Percentiles rank a stretch among this genome's conserved stretches.
Evolutionary conservation across 106 monocot genomes (phyloP).

Genomic region (Allium fistulosum): DNA sequence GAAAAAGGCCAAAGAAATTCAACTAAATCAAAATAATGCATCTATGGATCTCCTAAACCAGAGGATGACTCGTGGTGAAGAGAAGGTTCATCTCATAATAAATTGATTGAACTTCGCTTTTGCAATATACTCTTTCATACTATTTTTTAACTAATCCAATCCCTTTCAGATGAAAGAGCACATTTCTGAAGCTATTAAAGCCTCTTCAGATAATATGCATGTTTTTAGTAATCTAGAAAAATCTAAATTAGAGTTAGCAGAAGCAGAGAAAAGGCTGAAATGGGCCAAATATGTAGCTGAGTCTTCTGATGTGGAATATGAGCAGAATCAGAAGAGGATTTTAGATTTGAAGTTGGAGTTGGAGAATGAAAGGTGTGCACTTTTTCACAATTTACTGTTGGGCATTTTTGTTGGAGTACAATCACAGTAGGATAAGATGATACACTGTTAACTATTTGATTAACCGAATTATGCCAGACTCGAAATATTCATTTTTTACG

Average conservation of each 20-base stretch:
- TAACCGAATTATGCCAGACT: too few species aligned
- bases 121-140: background rate
- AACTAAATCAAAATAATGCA: conserved; percentile 61
- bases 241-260: conserved; percentile 45
- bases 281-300: conserved; percentile 61
- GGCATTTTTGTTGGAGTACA: too few species aligned
- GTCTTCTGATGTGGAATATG: conserved; percentile 60
- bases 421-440: too few species aligned
- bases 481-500: too few species aligned
- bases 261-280: conserved; percentile 81
- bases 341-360: conserved; percentile 44
- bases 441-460: too few species aligned
- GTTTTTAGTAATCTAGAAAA: conserved; percentile 46
- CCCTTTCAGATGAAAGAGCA: conserved; percentile 56
- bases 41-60: conserved; percentile 49
- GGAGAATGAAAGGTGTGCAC: conserved; percentile 67
- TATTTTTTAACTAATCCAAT: background rate
- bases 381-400: background rate
- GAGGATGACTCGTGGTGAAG: conserved; percentile 64
- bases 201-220: conserved; percentile 52
- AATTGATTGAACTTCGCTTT: background rate
- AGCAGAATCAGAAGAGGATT: conserved; percentile 57
- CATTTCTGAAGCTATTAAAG: conserved; percentile 63
- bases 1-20: conserved; percentile 58
- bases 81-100: conserved; percentile 48